Base-by-base conservation (phyloP, 768 basidiomycete species). In the Leucogyrophana mollusca region DNA sequence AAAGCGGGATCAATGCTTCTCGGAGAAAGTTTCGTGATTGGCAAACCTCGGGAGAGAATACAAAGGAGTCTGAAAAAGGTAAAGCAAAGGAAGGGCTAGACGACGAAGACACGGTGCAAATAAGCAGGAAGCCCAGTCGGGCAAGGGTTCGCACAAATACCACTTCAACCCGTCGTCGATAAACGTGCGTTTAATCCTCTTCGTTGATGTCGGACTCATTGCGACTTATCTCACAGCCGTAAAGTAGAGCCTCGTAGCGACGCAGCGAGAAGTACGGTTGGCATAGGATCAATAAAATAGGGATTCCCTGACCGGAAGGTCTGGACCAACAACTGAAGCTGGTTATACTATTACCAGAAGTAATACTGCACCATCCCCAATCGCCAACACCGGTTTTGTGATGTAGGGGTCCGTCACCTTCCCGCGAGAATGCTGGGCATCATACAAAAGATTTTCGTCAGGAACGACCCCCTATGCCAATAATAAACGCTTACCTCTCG, bases 1-100 rank as follows among this genome's bases (percentile, higher is more conserved):
- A 97, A 68, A 77, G 77, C 50, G 94, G 94, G 27, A 86, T 82
- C 54, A 78, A 72, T 49, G 85, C 86, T 46, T 81, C 81, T 48
- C 78, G 90, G 52, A 74, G 84, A 47, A 90, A 87, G 59, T 90
- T 94, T 66, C 71, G 65, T 20, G 78, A 81, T 49, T 82, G 82
- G 83, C 79, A 76, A 47, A 30, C 13, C 6, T 55, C 56, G 2
- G 53, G 34, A 11, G 58, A 61, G 20, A 51, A n/a, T 11, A 16
- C 45, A 3, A 60, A 49, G 11, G 46, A 42, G 8, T 45, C 33
- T 13, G 64, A 66, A 9, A 68, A 57, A 50, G 53, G 25, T 46
- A 62, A 48, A 46, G 50, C 2, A n/a, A 20, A 21, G 18, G 22
- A 27, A 10, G 48, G 49, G 41, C 56, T 55, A 24, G 51, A 54